These are phyloP conservation scores for Rhodotorula sp. DNA, from an alignment of 1,284 basidiomycete genomes.

Conservation along the genomic window DNA sequence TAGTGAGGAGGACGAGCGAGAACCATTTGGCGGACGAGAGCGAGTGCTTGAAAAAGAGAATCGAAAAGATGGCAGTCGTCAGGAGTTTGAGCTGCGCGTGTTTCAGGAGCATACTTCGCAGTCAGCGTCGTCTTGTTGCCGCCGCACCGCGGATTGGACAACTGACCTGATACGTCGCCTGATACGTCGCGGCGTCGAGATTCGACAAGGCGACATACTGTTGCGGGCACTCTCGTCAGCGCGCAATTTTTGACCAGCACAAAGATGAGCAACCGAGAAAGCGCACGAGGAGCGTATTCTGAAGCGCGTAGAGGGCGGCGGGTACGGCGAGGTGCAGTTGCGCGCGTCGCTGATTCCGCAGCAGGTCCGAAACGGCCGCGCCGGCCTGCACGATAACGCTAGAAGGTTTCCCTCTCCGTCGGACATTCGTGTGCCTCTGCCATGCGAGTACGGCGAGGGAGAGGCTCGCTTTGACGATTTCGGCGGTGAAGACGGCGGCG, in stretches of 20 bases:
- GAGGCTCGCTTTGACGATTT: conserved; percentile 38
- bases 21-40: conserved; percentile 37
- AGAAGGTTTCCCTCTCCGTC: neutral
- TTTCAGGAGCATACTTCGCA: neutral
- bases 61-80: conserved; percentile 44
- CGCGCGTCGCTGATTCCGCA: conserved; percentile 25
- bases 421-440: neutral
- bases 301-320: conserved; percentile 40
- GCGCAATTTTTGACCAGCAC: neutral
- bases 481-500: conserved; percentile 42
- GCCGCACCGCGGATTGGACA: conserved; percentile 2
- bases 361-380: conserved; percentile 19
- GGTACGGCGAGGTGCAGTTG: conserved; percentile 39
- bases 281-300: conserved; percentile 42
- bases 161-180: conserved; percentile 44
- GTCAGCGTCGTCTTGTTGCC: conserved; percentile 7
- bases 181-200: conserved; percentile 40
- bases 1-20: conserved; percentile 40
- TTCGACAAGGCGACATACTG: conserved; percentile 44
- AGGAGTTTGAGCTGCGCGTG: conserved; percentile 43
- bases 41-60: conserved; percentile 38
- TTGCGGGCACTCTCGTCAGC: neutral
- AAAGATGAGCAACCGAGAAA: too few relatives aligned
- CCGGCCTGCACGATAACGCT: conserved; percentile 1
- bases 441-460: conserved; percentile 27